These are phyloP conservation scores for Camptophora hylomeconis DNA, from an alignment of 2,329 filamentous ascomycete species.

Conservation along the genomic window DNA sequence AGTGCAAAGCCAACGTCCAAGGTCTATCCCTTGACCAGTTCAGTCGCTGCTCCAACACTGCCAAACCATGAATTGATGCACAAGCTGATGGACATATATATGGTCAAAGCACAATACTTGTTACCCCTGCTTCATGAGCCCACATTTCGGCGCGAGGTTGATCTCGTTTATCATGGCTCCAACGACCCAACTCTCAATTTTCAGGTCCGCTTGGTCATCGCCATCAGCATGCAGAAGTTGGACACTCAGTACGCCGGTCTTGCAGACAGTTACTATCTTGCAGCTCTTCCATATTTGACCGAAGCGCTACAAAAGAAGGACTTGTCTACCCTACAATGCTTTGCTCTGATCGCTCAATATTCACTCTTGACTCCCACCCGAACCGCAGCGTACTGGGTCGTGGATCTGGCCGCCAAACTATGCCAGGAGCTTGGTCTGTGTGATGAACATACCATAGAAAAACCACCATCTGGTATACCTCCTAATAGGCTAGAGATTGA, in stretches of 20 bases:
- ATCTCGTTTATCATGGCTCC: slow-evolving; percentile 67
- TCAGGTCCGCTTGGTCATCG: slow-evolving; percentile 77
- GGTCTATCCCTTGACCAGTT: slow-evolving; percentile 82
- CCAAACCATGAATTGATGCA: slow-evolving; percentile 64
- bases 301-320: slow-evolving; percentile 78
- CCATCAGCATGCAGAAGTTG: slow-evolving; percentile 87
- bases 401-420: slow-evolving; percentile 75
- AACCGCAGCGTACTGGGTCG: slow-evolving; percentile 84
- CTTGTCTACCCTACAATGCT: slow-evolving; percentile 77
- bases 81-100: slow-evolving; percentile 71
- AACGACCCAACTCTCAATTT: slow-evolving; percentile 77
- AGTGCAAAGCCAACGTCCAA: slow-evolving; percentile 56
- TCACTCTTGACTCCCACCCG: slow-evolving; percentile 84
- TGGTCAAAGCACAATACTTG: slow-evolving; percentile 79
- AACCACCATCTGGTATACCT: slow-evolving; percentile 44
- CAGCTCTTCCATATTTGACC: slow-evolving; percentile 74
- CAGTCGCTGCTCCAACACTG: slow-evolving; percentile 61
- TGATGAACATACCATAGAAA: slow-evolving; percentile 75
- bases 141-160: slow-evolving; percentile 59
- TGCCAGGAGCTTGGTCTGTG: slow-evolving; percentile 79
- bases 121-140: slow-evolving; percentile 79
- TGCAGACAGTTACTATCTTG: slow-evolving; percentile 88
- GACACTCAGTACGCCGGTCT: slow-evolving; percentile 82
- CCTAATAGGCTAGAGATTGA: slow-evolving; percentile 67
- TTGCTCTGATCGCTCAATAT: slow-evolving; percentile 77